Percentiles rank a stretch among this genome's conserved stretches.
These are phyloP conservation scores for Candida hispaniensis DNA, from an alignment of 805 yeast genomes.

Conservation along the genomic window DNA sequence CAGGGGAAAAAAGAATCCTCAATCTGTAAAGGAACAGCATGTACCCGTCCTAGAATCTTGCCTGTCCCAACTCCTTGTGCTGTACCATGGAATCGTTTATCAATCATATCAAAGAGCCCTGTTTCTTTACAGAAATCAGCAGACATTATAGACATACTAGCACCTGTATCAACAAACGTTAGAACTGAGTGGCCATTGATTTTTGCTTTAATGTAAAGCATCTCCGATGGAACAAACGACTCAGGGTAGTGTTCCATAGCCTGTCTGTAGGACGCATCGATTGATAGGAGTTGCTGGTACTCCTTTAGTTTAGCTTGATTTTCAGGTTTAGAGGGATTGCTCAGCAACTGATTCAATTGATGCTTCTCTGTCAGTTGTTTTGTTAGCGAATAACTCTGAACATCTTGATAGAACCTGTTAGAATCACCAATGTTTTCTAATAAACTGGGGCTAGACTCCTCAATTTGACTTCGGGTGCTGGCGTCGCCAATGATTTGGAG, in stretches of 20 bases:
- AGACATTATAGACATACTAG: constrained; percentile 76
- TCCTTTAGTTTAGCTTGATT: constrained; percentile 57
- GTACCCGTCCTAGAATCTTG: constrained; percentile 71
- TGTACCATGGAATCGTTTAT: constrained; percentile 65
- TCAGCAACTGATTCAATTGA: constrained; percentile 45
- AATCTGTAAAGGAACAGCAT: constrained; percentile 75
- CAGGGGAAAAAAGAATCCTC: constrained; percentile 57
- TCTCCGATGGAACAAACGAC: constrained; percentile 66
- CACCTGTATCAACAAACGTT: constrained; percentile 96
- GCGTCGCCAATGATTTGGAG: constrained; percentile 29
- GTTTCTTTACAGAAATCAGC: constrained; percentile 65
- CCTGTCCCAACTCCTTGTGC: constrained; percentile 88
- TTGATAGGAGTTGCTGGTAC: constrained; percentile 54
- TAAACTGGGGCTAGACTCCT: constrained; percentile 21
- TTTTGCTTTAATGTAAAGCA: constrained; percentile 70
- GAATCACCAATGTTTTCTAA: constrained; percentile 40
- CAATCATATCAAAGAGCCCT: constrained; percentile 62
- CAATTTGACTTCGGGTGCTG: constrained; percentile 27
- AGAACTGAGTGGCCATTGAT: constrained; percentile 73
- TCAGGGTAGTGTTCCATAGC: constrained; percentile 90
- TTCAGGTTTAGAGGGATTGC: constrained; percentile 61
- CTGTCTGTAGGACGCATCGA: constrained; percentile 65
- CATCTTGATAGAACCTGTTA: constrained; percentile 34
- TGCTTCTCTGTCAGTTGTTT: constrained; percentile 33
- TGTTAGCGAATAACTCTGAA: constrained; percentile 24